Percentiles rank a stretch among this genome's conserved stretches.
Evolutionary conservation across 805 yeast genomes (phyloP).

Genomic region (Candida yuanshanica): DNA sequence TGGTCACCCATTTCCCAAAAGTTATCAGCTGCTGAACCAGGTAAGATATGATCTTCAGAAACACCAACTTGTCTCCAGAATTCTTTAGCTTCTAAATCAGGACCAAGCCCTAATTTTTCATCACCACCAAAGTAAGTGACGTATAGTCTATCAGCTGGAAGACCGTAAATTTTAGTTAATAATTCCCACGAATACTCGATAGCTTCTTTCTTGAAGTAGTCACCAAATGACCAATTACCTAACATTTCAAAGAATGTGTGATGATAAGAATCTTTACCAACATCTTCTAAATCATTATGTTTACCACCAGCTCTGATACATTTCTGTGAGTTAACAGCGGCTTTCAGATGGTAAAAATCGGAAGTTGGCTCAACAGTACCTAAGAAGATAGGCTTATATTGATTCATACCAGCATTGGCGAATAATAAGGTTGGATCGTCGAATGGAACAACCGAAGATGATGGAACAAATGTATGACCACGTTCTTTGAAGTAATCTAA

Average conservation of each 20-base stretch:
- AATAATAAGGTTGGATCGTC: conserved; percentile 96
- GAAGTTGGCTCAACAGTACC: conserved; percentile 97
- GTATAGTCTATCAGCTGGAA: conserved; percentile 73
- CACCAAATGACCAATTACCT: conserved; percentile 99
- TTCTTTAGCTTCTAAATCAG: conserved; percentile 90
- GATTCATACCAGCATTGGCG: conserved; percentile 99
- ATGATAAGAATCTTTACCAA: conserved; percentile 95
- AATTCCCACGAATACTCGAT: conserved; percentile 86
- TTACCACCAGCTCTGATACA: conserved; percentile 99
- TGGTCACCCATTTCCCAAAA: conserved; percentile 99
- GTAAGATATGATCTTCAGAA: conserved; percentile 84
- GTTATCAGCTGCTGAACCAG: conserved; percentile 87
- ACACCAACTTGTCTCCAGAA: conserved; percentile 87
- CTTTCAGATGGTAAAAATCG: conserved; percentile 73
- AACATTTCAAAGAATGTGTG: conserved; percentile 99
- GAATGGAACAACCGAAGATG: conserved; percentile 93
- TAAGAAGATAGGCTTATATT: conserved; percentile 93
- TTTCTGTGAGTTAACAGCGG: conserved; percentile 94
- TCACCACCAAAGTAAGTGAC: conserved; percentile 98
- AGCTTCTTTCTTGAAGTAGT: conserved; percentile 95
- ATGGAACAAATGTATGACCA: conserved; percentile 79
- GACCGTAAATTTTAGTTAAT: conserved; percentile 77
- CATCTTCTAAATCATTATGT: conserved; percentile 97
- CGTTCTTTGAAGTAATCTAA: conserved; percentile 68
- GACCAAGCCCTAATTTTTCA: conserved; percentile 69